Conservation (phyloP, 352 stramenopile species). For the Aphanomyces euteiches region DNA sequence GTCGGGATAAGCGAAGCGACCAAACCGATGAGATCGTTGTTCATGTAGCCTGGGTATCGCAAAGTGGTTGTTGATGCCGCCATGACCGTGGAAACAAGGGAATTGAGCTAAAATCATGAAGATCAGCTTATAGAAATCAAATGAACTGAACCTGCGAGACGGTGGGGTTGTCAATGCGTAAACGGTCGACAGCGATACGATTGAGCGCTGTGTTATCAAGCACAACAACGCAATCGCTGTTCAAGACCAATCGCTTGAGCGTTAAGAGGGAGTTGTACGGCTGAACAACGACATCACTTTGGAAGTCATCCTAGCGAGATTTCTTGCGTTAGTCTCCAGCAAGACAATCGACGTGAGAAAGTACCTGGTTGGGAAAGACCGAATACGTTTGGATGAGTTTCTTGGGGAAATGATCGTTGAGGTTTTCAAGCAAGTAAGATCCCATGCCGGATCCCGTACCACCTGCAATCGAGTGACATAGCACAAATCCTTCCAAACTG, state of each 20-base stretch:
- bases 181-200: conserved; percentile 91
- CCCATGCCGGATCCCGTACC: conserved; percentile 99
- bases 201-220: conserved; percentile 99
- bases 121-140: too few relatives aligned
- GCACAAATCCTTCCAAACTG: conserved; percentile 96
- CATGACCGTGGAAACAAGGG: conserved; percentile 99
- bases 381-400: conserved; percentile 99
- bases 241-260: conserved; percentile 97
- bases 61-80: conserved; percentile 97
- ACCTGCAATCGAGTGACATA: conserved; percentile 98
- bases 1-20: conserved; percentile 98
- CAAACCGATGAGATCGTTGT: conserved; percentile 99
- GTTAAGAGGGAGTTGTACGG: conserved; percentile 99
- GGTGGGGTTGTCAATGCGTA: conserved; percentile 95
- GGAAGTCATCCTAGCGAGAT: conserved; percentile 55
- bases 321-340: neutral
- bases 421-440: conserved; percentile 97
- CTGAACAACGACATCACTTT: conserved; percentile 98
- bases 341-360: neutral
- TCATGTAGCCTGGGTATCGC: conserved; percentile 98
- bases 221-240: conserved; percentile 98
- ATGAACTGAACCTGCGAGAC: conserved; percentile 68
- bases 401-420: conserved; percentile 99
- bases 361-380: conserved; percentile 96
- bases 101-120: conserved; percentile 84